phyloP scores from a whole-genome alignment of 1,284 basidiomycete genomes.

The Trichosporon sp. region DNA sequence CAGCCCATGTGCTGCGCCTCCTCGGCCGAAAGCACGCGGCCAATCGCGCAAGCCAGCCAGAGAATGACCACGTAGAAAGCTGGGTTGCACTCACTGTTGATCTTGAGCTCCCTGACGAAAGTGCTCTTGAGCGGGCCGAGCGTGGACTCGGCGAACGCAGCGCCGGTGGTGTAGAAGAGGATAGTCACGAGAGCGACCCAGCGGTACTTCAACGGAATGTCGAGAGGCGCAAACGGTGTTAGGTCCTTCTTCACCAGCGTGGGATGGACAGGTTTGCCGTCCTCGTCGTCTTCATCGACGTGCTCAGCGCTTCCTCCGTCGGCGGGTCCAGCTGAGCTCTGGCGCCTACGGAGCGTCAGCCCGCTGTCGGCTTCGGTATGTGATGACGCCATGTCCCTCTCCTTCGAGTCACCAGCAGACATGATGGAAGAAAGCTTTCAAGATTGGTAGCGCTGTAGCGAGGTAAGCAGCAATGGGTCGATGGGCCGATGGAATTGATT shows the following conservation, averaged over 20 bases:
- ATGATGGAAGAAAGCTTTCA: not conserved
- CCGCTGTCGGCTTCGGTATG: not conserved
- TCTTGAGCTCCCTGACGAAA: constrained; percentile 34
- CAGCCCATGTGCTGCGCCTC: not conserved
- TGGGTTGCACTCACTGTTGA: constrained; percentile 29
- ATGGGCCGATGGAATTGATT: too few relatives aligned
- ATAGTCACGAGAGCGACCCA: constrained; percentile 30
- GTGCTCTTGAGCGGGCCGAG: constrained; percentile 46
- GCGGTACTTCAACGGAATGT: constrained; percentile 16
- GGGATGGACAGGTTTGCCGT: not conserved
- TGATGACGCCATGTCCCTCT: not conserved
- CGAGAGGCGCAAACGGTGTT: not conserved
- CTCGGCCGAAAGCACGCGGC: not conserved
- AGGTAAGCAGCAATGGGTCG: too few relatives aligned
- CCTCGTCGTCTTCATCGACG: not conserved
- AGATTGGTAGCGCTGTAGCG: too few relatives aligned
- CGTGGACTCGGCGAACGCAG: constrained; percentile 28
- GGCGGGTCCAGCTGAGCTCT: not conserved
- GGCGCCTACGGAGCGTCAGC: not conserved
- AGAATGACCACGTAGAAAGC: too few relatives aligned
- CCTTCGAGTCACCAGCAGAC: not conserved
- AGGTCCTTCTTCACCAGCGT: not conserved
- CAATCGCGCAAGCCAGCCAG: not conserved
- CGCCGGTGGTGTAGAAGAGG: constrained; percentile 37
- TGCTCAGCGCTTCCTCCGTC: not conserved